phyloP scores from a whole-genome alignment of 495 filamentous ascomycete species.

The Pyrenula massariospora region DNA sequence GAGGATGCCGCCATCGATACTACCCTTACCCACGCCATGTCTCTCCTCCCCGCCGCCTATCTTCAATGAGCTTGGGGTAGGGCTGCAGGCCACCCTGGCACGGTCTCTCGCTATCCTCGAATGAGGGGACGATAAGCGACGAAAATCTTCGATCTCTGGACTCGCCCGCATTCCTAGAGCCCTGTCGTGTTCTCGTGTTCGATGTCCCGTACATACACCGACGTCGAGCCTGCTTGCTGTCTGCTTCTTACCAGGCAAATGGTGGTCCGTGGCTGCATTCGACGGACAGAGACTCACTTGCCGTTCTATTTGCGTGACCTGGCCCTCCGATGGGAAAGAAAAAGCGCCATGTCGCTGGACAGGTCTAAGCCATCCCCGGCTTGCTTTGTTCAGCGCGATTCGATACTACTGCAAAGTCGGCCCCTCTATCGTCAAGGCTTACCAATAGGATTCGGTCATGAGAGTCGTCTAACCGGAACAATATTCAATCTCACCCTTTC shows the following conservation, averaged over 20 bases:
- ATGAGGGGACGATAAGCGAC: not conserved
- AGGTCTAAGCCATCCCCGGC: not conserved
- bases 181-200: not conserved
- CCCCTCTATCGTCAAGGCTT: not conserved
- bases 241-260: too few species aligned
- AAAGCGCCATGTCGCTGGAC: too few species aligned
- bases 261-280: too few species aligned
- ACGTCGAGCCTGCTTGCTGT: too few species aligned
- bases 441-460: not conserved
- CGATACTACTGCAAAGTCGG: not conserved
- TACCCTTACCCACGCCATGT: not conserved
- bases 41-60: not conserved
- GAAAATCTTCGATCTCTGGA: not conserved
- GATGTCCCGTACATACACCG: not conserved
- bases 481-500: not conserved
- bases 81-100: not conserved
- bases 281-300: too few species aligned
- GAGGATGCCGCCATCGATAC: not conserved
- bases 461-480: not conserved
- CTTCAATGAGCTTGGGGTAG: not conserved
- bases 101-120: not conserved
- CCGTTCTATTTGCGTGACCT: too few species aligned
- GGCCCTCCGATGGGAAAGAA: not conserved
- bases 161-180: not conserved
- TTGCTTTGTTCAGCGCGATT: not conserved